A percentile compares a stretch with the other conserved stretches of the same genome.
These are phyloP conservation scores for Phytophthora uliginosa DNA, from an alignment of 352 stramenopile genomes.

Conservation along the genomic window DNA sequence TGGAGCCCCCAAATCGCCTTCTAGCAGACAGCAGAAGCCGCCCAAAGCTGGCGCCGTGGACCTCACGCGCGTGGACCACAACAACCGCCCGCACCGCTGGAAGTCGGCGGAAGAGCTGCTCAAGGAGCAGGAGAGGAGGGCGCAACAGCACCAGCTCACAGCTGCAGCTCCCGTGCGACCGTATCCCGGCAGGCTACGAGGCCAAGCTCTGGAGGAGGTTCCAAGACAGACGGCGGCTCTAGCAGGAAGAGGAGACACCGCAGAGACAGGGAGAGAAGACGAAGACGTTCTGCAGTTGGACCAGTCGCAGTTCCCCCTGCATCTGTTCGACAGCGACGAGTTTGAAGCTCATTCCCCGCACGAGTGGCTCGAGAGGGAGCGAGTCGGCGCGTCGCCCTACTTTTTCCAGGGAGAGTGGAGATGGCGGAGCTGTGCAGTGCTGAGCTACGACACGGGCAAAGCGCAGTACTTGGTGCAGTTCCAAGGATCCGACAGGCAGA, in stretches of 20 bases:
- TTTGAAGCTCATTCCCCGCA: conserved; percentile 76
- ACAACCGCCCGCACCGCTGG: conserved; percentile 89
- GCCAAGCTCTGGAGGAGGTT: conserved; percentile 30
- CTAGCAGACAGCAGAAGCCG: conserved; percentile 20
- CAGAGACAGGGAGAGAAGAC: conserved; percentile 21
- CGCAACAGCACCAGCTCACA: conserved; percentile 67
- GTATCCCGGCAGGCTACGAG: conserved; percentile 71
- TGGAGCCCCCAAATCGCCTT: conserved; percentile 2
- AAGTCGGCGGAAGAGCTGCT: conserved; percentile 79
- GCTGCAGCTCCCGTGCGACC: conserved; percentile 56
- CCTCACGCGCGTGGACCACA: conserved; percentile 82
- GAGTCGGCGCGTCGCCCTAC: conserved; percentile 75
- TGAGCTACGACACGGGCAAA: conserved; percentile 70
- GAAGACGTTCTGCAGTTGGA: conserved; percentile 91
- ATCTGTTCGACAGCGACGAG: conserved; percentile 93
- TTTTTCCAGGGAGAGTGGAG: conserved; percentile 90
- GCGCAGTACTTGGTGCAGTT: conserved; percentile 91
- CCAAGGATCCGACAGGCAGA: conserved; percentile 85
- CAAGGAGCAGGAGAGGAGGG: conserved; percentile 68
- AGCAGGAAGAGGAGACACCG: background rate
- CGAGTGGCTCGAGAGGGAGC: conserved; percentile 75
- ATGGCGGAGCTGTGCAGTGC: conserved; percentile 77
- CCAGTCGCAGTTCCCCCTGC: conserved; percentile 92
- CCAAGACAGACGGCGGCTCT: background rate
- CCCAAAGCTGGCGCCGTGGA: conserved; percentile 32